Percentiles rank a stretch among this genome's conserved stretches.
Evolutionary conservation across 2,329 filamentous ascomycete species (phyloP).

Genomic region (Thielaviopsis euricoi): DNA sequence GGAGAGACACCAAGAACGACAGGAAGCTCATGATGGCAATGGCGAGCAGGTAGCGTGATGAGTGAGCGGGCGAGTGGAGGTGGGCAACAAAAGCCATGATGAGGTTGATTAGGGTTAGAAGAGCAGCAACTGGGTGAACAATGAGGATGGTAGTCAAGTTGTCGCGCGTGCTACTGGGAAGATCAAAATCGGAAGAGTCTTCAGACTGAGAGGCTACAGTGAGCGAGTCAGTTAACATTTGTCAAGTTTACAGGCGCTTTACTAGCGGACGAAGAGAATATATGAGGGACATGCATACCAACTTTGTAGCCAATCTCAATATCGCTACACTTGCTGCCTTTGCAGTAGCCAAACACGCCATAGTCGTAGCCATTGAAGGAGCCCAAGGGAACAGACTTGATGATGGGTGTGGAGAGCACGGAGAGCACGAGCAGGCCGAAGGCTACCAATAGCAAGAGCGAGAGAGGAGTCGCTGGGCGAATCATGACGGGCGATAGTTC

Average conservation of each 20-base stretch:
- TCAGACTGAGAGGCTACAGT: slow-evolving; percentile 12
- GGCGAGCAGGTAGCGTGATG: slow-evolving; percentile 68
- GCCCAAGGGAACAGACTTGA: slow-evolving; percentile 70
- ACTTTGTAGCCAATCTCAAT: slow-evolving; percentile 76
- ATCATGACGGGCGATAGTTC: slow-evolving; percentile 44
- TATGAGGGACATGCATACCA: slow-evolving; percentile 35
- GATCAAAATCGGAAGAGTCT: slow-evolving; percentile 33
- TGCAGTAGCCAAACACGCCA: slow-evolving; percentile 86
- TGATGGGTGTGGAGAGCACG: slow-evolving; percentile 79
- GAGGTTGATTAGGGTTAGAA: slow-evolving; percentile 74
- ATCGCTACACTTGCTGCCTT: slow-evolving; percentile 43
- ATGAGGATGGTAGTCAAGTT: slow-evolving; percentile 79
- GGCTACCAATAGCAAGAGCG: slow-evolving; percentile 67
- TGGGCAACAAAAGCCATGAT: slow-evolving; percentile 66
- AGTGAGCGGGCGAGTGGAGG: slow-evolving; percentile 76
- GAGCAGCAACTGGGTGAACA: slow-evolving; percentile 77
- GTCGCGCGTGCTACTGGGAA: slow-evolving; percentile 34
- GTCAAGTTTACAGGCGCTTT: neutral
- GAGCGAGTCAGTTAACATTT: slow-evolving; percentile 13
- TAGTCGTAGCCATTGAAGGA: slow-evolving; percentile 62
- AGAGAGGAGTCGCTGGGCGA: slow-evolving; percentile 81
- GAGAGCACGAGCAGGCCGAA: slow-evolving; percentile 76
- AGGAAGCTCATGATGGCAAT: slow-evolving; percentile 77
- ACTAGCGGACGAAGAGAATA: neutral
- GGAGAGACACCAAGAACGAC: slow-evolving; percentile 64